Percentiles rank a stretch among this genome's conserved stretches.
Conservation (phyloP, 2,329 filamentous ascomycete genomes). For the Berkeleyomyces basicola region DNA sequence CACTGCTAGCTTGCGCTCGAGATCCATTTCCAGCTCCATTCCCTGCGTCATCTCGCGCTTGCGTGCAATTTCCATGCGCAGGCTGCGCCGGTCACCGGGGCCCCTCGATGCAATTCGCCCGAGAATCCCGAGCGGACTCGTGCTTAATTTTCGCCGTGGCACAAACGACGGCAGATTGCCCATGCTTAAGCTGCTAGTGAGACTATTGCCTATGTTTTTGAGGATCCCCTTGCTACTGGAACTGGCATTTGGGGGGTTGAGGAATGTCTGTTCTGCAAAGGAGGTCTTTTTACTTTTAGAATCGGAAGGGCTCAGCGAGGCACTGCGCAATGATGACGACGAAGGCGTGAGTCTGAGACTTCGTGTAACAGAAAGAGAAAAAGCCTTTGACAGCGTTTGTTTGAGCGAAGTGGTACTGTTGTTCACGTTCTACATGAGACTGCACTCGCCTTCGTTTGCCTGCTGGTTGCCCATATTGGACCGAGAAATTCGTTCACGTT, state of each 20-base stretch:
- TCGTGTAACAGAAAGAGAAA: neutral
- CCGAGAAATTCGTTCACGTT: conserved; percentile 62
- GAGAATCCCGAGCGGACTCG: neutral
- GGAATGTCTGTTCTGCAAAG: neutral
- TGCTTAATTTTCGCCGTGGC: neutral
- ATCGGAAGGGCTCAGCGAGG: neutral
- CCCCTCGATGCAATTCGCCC: neutral
- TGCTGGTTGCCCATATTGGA: conserved; percentile 60
- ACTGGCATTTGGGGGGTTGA: neutral
- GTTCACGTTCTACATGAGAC: conserved; percentile 14
- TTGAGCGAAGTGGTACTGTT: conserved; percentile 6
- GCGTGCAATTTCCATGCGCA: conserved; percentile 10
- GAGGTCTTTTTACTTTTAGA: neutral
- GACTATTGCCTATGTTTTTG: neutral
- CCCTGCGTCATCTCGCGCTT: conserved; percentile 5
- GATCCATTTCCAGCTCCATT: conserved; percentile 1
- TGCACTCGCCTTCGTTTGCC: conserved; percentile 12
- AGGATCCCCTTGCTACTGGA: neutral
- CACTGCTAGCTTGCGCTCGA: conserved; percentile 1
- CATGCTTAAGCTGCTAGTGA: neutral
- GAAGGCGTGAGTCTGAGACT: neutral
- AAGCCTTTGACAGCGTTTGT: neutral
- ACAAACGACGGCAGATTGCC: neutral
- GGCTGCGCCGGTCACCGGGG: neutral
- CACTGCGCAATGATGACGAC: neutral